Conservation (phyloP, 1,284 basidiomycete genomes). For the Phlebopus sp. region DNA sequence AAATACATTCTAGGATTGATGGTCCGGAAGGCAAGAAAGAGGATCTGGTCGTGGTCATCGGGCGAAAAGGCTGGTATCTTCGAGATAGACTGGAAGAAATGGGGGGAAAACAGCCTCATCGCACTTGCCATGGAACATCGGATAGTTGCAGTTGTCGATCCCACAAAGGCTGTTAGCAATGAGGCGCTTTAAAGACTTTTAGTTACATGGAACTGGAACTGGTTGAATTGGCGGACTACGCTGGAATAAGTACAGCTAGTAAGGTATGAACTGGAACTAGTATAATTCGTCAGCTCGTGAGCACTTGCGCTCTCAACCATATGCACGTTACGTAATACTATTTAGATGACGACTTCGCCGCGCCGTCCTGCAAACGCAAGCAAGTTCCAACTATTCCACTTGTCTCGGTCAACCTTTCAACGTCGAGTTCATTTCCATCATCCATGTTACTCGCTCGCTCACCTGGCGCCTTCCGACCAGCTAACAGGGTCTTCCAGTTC, state of each 20-base stretch:
- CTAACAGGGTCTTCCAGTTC: slow-evolving; percentile 30
- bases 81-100: slow-evolving; percentile 37
- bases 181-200: slow-evolving; percentile 1
- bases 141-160: slow-evolving; percentile 35
- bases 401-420: not conserved
- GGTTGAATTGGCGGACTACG: too few relatives aligned
- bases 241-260: too few relatives aligned
- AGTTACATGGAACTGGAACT: not conserved
- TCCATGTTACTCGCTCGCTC: slow-evolving; percentile 36
- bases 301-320: too few relatives aligned
- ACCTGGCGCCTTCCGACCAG: slow-evolving; percentile 23
- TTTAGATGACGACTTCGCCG: too few relatives aligned
- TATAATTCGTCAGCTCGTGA: too few relatives aligned
- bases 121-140: slow-evolving; percentile 38
- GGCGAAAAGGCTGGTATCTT: slow-evolving; percentile 37
- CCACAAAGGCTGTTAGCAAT: slow-evolving; percentile 23
- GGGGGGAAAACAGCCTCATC: slow-evolving; percentile 31
- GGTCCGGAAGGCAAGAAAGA: slow-evolving; percentile 26
- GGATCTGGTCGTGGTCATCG: slow-evolving; percentile 33
- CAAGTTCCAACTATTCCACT: not conserved
- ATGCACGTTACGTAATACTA: too few relatives aligned
- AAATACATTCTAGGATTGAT: slow-evolving; percentile 2
- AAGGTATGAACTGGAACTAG: too few relatives aligned
- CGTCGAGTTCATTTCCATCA: not conserved
- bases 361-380: too few relatives aligned